A percentile compares a stretch with the other conserved stretches of the same genome.
phyloP scores from a whole-genome alignment of 2,329 filamentous ascomycete species.

The Pseudogymnoascus sp. region DNA sequence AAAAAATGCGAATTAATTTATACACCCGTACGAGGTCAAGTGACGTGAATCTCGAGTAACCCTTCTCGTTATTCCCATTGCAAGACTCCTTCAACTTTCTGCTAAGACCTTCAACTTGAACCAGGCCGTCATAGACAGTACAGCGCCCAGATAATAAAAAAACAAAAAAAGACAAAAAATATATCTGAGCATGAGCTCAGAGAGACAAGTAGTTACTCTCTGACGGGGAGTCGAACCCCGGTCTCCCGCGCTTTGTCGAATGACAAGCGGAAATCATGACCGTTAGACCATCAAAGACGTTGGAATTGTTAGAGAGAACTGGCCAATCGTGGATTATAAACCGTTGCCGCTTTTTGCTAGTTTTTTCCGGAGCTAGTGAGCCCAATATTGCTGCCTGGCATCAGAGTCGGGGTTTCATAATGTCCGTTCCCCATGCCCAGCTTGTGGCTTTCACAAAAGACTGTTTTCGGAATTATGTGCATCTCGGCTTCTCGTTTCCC shows the following conservation, averaged over 20 bases:
- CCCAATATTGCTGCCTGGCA: not conserved
- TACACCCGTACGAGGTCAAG: not conserved
- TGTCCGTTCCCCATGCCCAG: not conserved
- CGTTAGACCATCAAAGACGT: constrained; percentile 22
- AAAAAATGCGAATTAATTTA: not conserved
- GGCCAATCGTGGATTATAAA: not conserved
- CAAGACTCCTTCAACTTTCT: not conserved
- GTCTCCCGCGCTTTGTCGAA: constrained; percentile 20
- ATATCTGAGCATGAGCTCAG: constrained; percentile 10
- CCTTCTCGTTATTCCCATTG: not conserved
- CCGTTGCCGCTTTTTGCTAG: not conserved
- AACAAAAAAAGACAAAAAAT: not conserved
- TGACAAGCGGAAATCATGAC: constrained; percentile 25
- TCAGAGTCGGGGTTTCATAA: not conserved
- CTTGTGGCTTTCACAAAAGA: not conserved
- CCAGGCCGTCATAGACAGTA: not conserved
- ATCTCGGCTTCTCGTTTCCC: not conserved
- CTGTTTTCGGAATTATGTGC: not conserved
- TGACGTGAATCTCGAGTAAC: too few relatives aligned
- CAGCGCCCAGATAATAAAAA: not conserved
- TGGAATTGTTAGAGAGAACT: not conserved
- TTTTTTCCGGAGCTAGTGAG: not conserved
- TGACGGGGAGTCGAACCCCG: constrained; percentile 24
- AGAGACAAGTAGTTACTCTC: constrained; percentile 15
- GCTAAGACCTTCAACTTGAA: too few relatives aligned